Evolutionary conservation across 2,329 filamentous ascomycete species (phyloP).

Genomic region (Leptodontidium sp.): DNA sequence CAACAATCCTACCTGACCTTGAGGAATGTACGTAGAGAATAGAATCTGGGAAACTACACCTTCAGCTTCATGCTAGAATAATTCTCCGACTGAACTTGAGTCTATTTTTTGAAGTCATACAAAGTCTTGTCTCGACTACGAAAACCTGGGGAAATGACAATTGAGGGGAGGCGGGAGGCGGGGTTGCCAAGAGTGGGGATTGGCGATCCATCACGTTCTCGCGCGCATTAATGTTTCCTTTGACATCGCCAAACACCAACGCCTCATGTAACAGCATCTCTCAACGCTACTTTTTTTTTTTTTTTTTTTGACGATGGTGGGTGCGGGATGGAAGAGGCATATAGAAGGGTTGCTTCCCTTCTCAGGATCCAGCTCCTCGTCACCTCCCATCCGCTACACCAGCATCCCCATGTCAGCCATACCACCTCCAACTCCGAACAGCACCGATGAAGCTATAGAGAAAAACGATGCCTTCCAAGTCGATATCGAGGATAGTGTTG

Average conservation of each 20-base stretch:
- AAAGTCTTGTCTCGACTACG: too few relatives aligned
- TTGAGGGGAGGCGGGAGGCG: neutral
- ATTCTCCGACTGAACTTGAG: too few relatives aligned
- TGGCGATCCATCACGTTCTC: neutral
- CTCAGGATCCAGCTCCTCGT: neutral
- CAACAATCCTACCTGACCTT: too few relatives aligned
- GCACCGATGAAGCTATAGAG: neutral
- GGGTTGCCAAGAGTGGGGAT: slow-evolving; percentile 9
- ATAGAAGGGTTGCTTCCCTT: neutral
- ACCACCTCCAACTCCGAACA: neutral
- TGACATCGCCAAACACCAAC: neutral
- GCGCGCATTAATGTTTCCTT: neutral
- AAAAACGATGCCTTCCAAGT: slow-evolving; percentile 1
- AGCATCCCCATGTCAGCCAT: slow-evolving; percentile 4
- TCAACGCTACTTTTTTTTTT: neutral
- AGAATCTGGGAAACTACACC: too few relatives aligned
- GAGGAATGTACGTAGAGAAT: too few relatives aligned
- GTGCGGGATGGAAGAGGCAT: neutral
- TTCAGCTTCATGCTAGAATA: too few relatives aligned
- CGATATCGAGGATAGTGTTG: neutral
- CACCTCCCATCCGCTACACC: neutral
- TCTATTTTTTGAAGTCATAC: too few relatives aligned
- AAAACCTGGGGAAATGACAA: neutral
- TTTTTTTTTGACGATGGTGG: neutral
- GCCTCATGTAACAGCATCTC: neutral